Base-by-base conservation (phyloP, 352 stramenopile species). In the Pythium plurisporium region DNA sequence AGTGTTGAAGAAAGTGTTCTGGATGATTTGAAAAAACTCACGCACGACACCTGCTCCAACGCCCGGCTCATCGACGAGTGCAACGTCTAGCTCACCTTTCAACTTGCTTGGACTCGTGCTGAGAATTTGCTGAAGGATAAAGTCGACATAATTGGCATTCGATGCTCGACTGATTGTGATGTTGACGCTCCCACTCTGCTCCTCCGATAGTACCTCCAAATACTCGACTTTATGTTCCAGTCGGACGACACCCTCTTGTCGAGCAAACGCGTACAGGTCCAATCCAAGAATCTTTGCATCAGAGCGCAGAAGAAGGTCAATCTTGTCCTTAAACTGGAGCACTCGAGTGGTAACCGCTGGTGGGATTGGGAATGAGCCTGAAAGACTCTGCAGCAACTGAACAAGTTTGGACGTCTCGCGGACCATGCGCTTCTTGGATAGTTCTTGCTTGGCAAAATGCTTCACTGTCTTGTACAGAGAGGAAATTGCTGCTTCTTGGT, bases 211-310 rank as follows among this genome's bases (percentile, higher is more conserved):
- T 8, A 74, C 72, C 4, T 69, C 60, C n/a, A 90, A 49, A 33
- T 90, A 90, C 33, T 90, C 76, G 23, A 90, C 73, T 58, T 90
- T 90, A 64, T 90, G 76, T 51, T 90, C 77, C n/a, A 90, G 64
- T 29, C 73, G 66, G 26, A 90, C 69, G 12, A 86, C 29, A 27
- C 65, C 45, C 0, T 66, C 50, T 9, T 79, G 59, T 1, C 67
- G 67, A n/a, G 79, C 73, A 23, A 90, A 71, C 1, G 75, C 62
- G 56, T 86, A 86, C 58, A 90, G 64, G 37, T 90, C 77, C 20
- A 87, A 64, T 9, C 79, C 77, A 7, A 90, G 60, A 19, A 90
- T 73, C 62, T 90, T 90, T 4, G 77, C 69, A n/a, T 90, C 76
- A 0, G 77, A 89, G 12, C 76, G 73, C 15, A 89, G 68, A 2